Conservation (phyloP, 768 basidiomycete genomes). For the Podaxis sp. region DNA sequence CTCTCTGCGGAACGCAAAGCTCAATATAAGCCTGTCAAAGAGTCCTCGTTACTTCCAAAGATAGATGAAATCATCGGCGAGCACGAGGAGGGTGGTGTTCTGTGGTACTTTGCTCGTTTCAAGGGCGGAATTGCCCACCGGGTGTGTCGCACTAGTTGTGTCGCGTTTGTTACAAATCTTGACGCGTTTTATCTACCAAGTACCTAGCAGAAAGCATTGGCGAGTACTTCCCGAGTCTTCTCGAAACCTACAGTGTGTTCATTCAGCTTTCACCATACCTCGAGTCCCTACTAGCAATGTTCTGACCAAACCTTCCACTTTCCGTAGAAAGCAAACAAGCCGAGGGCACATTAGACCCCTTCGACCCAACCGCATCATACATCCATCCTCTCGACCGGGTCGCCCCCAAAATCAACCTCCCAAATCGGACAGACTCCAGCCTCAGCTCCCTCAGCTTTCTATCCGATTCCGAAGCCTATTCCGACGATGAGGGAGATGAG, state of each 20-base stretch:
- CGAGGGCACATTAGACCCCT: constrained; percentile 38
- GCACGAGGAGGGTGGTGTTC: constrained; percentile 29
- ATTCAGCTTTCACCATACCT: not conserved
- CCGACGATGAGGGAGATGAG: constrained; percentile 16
- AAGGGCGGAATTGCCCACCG: constrained; percentile 53
- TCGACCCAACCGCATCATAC: constrained; percentile 56
- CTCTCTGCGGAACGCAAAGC: constrained; percentile 33
- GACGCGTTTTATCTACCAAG: constrained; percentile 32
- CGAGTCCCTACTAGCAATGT: not conserved
- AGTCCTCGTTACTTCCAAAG: constrained; percentile 25
- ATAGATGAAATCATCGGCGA: constrained; percentile 57
- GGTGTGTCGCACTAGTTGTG: constrained; percentile 31
- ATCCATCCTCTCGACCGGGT: constrained; percentile 61
- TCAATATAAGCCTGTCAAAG: constrained; percentile 34
- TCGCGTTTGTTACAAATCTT: constrained; percentile 13
- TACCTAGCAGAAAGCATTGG: constrained; percentile 36
- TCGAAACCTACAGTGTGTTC: constrained; percentile 52
- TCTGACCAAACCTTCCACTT: not conserved
- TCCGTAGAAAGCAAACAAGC: constrained; percentile 42
- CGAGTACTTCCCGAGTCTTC: constrained; percentile 35
- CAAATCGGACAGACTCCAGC: constrained; percentile 18
- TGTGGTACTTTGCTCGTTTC: constrained; percentile 60
- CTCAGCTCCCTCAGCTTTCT: constrained; percentile 27
- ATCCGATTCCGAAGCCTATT: constrained; percentile 20
- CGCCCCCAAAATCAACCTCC: constrained; percentile 30